Base-by-base conservation (phyloP, 176 grass and related monocot species). In the Triticum turgidum region DNA sequence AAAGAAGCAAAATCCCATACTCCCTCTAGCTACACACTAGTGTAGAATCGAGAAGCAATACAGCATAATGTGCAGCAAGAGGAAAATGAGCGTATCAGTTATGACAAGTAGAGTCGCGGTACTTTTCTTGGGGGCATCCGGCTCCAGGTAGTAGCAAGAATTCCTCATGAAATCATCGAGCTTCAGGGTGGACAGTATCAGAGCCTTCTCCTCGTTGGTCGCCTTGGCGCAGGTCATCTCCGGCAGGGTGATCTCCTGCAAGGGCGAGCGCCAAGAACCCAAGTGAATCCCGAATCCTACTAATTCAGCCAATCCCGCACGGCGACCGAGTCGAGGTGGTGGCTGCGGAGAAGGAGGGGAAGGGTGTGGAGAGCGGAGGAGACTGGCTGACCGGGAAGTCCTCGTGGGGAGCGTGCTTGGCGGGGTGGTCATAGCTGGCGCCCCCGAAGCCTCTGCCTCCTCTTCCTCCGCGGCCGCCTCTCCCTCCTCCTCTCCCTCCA, bases 131-230 rank as follows among this genome's bases (percentile, higher is more conserved):
- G 88, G 85, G 49, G 20, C 71, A 67, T 80, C 82, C 77, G 27
- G 81, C 45, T 90, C 86, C 29, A 93, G 79, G 73, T 90, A 37
- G 82, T 93, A 93, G 73, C 88, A 90, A 18, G 88, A 93, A 30
- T n/a, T 47, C 82, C n/a, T 93, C 81, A 86, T 88, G 88, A 93
- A 93, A 0, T 87, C 88, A 27, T 93, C 81, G 10, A 91, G 42
- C 5, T 62, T 80, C 11, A 69, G 11, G 29, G 81, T 87, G 67
- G 76, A 59, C 14, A 1, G 1, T 22, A 91, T n/a, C 80, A 90
- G 73, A 52, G 14, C 14, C 66, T 58, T 79, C 80, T 90, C 89
- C 56, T 83, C 84, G 1, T 20, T 21, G 80, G 58, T 87, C 9
- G 34, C 65, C 44, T 79, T 83, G 67, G 14, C 1, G 66, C 80